Evolutionary conservation across 495 filamentous ascomycete genomes (phyloP).

Genomic region (Penicillium turbatum): DNA sequence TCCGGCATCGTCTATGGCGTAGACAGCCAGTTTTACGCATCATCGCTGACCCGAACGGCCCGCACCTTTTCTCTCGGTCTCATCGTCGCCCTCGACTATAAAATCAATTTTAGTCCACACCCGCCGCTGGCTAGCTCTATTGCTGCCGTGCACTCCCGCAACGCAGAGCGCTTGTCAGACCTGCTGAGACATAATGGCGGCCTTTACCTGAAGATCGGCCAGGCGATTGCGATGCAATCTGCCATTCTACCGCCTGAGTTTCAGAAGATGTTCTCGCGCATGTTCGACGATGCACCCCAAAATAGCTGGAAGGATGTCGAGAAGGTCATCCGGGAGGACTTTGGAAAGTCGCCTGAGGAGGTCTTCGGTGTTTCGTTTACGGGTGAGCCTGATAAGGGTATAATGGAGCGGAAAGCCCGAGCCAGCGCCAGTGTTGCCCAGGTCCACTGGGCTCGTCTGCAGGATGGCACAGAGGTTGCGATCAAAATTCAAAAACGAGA

Average conservation of each 20-base stretch:
- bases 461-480: slow-evolving; percentile 83
- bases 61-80: slow-evolving; percentile 76
- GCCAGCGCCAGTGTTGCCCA: slow-evolving; percentile 93
- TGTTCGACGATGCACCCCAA: slow-evolving; percentile 98
- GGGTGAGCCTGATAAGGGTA: slow-evolving; percentile 59
- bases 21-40: slow-evolving; percentile 72
- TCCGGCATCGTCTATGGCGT: slow-evolving; percentile 58
- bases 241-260: slow-evolving; percentile 90
- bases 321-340: slow-evolving; percentile 81
- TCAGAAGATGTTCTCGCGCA: slow-evolving; percentile 87
- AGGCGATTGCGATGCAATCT: slow-evolving; percentile 97
- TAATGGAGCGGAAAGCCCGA: slow-evolving; percentile 83
- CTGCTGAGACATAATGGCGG: slow-evolving; percentile 83
- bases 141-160: slow-evolving; percentile 69
- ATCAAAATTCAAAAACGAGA: slow-evolving; percentile 96
- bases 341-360: slow-evolving; percentile 75
- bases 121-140: slow-evolving; percentile 66
- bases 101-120: slow-evolving; percentile 85
- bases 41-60: slow-evolving; percentile 70
- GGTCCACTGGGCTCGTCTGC: slow-evolving; percentile 86
- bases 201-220: slow-evolving; percentile 94
- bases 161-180: slow-evolving; percentile 73
- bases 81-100: slow-evolving; percentile 88
- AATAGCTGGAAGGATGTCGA: slow-evolving; percentile 88
- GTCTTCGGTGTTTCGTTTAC: slow-evolving; percentile 82